Evolutionary conservation across 495 filamentous ascomycete species (phyloP).

Genomic region (Stereocaulon alpinum): DNA sequence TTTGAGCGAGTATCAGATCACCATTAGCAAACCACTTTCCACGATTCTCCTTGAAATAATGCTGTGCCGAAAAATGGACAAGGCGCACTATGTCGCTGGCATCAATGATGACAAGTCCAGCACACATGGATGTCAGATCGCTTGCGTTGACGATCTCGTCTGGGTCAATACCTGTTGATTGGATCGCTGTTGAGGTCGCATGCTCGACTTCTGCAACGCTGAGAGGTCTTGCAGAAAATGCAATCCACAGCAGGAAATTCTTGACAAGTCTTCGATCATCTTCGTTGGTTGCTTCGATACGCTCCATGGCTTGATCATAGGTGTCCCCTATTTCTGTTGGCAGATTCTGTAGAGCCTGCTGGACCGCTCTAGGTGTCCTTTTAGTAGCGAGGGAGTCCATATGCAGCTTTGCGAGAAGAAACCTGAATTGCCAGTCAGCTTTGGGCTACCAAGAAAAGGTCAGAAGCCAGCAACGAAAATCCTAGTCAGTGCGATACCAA

Average conservation of each 20-base stretch:
- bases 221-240: constrained; percentile 31
- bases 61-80: constrained; percentile 46
- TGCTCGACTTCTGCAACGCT: constrained; percentile 36
- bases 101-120: constrained; percentile 43
- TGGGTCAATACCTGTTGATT: constrained; percentile 27
- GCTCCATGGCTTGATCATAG: constrained; percentile 35
- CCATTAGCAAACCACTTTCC: constrained; percentile 30
- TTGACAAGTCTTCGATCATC: constrained; percentile 28
- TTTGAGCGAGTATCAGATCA: constrained; percentile 26
- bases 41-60: constrained; percentile 37
- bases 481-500: not conserved
- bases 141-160: constrained; percentile 31
- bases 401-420: constrained; percentile 44
- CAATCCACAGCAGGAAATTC: constrained; percentile 37
- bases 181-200: constrained; percentile 33
- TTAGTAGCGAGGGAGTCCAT: constrained; percentile 35
- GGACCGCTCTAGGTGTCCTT: constrained; percentile 25
- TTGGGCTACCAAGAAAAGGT: too few species aligned
- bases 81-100: constrained; percentile 39
- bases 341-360: constrained; percentile 28
- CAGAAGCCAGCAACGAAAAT: not conserved
- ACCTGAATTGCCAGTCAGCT: constrained; percentile 27
- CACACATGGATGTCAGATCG: constrained; percentile 38
- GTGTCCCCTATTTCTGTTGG: constrained; percentile 27
- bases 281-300: constrained; percentile 32